Base-by-base conservation (phyloP, 2,329 filamentous ascomycete species). In the Fusarium verrucosum region DNA sequence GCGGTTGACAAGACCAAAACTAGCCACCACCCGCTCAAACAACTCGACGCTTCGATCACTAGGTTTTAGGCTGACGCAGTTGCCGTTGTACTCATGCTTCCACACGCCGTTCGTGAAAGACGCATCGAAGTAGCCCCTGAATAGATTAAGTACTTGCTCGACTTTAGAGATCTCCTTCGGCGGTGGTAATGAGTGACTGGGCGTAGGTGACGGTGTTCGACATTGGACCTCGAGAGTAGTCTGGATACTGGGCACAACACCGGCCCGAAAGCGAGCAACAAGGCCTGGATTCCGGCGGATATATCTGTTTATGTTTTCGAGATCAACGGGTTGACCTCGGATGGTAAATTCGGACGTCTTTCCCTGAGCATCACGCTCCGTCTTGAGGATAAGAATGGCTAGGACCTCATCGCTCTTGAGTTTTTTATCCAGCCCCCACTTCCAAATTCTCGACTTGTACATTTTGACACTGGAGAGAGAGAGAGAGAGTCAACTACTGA, bases 381-480 rank as follows among this genome's bases (percentile, higher is more conserved):
- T 62, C 64, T 74, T 77, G 28, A 75, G 71, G 26, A 75, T 71
- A 36, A 80, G 73, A 41, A 79, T 75, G 49, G 77, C 75, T 22
- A 79, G 61, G 5, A 80, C 76, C 54, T 79, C 78, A 26, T 77
- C 75, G 38, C 77, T 75, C 61, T 79, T 78, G 46, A 80, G 70
- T 62, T 80, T 80, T 65, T 79, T 79, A 47, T 78, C 76, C 37
- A 80, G 73, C 7, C 76, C 75, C 78, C 78, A 80, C 62, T 76
- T 75, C 71, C 74, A 77, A 43, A 80, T 78, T 40, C 77, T 74
- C 40, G 77, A 79, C 71, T 80, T 80, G 69, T 77, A 80, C 76
- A 80, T 80, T 65, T 78, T 79, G 50, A 77, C 75, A 19, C 77
- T 79, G 54, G 16, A 19, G 14, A 22, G n/a, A n/a, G n/a, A n/a